phyloP scores from a whole-genome alignment of 495 filamentous ascomycete genomes.

The Amorphotheca resinae region DNA sequence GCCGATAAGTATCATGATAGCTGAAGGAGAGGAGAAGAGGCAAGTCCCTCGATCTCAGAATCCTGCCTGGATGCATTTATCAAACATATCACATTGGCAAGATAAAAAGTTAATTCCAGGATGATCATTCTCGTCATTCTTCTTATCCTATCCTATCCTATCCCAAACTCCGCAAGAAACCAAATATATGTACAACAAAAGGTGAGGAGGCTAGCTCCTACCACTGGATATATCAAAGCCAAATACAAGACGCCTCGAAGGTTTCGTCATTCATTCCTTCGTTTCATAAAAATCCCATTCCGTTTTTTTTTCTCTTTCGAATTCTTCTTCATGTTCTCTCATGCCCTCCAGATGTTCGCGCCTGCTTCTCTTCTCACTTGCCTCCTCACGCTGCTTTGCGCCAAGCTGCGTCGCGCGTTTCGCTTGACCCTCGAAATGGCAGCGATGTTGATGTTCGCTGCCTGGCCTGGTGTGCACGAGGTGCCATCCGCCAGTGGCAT shows the following conservation, averaged over 20 bases:
- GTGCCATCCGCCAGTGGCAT: constrained; percentile 47
- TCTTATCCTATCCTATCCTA: background rate
- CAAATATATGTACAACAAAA: background rate
- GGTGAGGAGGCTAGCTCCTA: background rate
- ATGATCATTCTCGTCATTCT: no score
- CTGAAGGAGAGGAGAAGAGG: no score
- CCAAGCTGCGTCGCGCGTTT: constrained; percentile 1
- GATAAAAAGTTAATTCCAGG: no score
- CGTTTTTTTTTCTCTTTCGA: no score
- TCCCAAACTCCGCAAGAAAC: background rate
- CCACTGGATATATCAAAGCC: background rate
- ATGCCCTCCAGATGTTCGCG: no score
- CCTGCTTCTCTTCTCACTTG: background rate
- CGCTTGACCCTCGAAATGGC: constrained; percentile 10
- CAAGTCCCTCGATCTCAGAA: no score
- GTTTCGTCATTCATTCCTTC: background rate
- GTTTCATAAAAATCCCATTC: background rate
- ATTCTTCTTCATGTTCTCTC: no score
- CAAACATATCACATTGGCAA: no score
- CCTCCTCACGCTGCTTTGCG: background rate
- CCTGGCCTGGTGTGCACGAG: constrained; percentile 40
- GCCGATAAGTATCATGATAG: no score
- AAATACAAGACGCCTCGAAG: no score
- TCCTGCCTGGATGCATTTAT: no score
- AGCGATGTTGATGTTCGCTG: constrained; percentile 28